Evolutionary conservation across 2,329 filamentous ascomycete species (phyloP).

Genomic region (Botrytis aclada): DNA sequence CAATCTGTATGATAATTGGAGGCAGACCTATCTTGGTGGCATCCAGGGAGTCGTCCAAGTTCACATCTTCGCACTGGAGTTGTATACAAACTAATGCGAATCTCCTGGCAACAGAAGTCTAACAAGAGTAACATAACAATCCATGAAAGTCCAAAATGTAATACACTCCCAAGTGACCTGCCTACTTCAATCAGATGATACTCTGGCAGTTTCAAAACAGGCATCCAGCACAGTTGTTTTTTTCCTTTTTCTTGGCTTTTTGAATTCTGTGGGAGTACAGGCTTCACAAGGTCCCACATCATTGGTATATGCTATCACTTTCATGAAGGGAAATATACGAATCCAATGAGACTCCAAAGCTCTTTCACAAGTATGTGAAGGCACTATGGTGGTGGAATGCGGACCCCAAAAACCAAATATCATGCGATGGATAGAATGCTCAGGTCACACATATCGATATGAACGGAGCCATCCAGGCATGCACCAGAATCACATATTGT

Average conservation of each 20-base stretch:
- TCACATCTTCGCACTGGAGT: not conserved
- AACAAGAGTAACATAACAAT: not conserved
- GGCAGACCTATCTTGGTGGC: not conserved
- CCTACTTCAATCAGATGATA: not conserved
- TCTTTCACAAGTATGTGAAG: not conserved
- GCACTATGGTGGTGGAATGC: not conserved
- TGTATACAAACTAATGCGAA: no score
- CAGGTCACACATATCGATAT: not conserved
- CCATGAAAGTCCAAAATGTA: not conserved
- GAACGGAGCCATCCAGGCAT: not conserved
- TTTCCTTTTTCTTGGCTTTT: not conserved
- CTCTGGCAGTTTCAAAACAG: not conserved
- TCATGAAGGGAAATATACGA: not conserved
- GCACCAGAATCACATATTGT: not conserved
- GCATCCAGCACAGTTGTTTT: not conserved
- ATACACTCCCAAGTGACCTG: not conserved
- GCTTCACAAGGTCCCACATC: not conserved
- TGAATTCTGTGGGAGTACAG: not conserved
- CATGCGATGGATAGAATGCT: not conserved
- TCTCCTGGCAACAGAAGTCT: not conserved
- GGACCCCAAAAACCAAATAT: not conserved
- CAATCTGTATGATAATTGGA: no score
- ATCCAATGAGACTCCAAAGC: not conserved
- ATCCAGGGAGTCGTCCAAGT: not conserved
- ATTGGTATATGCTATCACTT: not conserved